Evolutionary conservation across 352 stramenopile genomes (phyloP), one percentile per base, ranked within the genome.

Genomic region (Phytophthora pisi): DNA sequence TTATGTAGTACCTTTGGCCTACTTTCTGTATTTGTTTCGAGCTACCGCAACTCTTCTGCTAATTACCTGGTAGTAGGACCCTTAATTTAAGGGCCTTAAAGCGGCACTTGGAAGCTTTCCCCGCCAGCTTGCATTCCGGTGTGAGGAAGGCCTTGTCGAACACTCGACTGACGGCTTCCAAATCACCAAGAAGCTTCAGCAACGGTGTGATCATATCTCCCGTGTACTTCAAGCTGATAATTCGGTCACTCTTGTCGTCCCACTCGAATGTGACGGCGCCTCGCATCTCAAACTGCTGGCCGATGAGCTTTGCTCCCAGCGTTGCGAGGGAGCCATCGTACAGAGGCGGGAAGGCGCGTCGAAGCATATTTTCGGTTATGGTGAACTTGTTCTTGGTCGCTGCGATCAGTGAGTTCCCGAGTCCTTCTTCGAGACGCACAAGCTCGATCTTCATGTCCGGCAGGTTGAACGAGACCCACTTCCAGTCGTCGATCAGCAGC

Each of bases 141-240:
- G 28, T 30, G 7, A 57, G 5, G 13, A 43, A 30, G 15, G 51
- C 28, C 6, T 57, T 30, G 34, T 34, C 34, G 42, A 58, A 49
- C 10, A 58, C 51, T 10, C 36, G 34, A n/a, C n/a, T 18, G 2
- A 58, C 51, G 18, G 46, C 51, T 18, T 47, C 34, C 34, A 58
- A 34, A 30, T 57, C 57, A 2, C 49, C 58, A 4, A 65, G 49
- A 4, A 65, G 9, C 9, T 43, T 20, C 26, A 65, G 9, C 34
- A 65, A 5, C 10, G 58, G 58, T 5, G 49, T 65, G 16, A 65
- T 2, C 47, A 65, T 45, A 26, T 65, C 49, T 9, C n/a, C 47
- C 10, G 26, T 24, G 16, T 45, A 51, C 5, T 52, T 15, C 6
- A 65, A n/a, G 11, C 36, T 52, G 5, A 13, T 7, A 3, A 65